phyloP scores from a whole-genome alignment of 2,329 filamentous ascomycete species.

The Achaetomium macrosporum region DNA sequence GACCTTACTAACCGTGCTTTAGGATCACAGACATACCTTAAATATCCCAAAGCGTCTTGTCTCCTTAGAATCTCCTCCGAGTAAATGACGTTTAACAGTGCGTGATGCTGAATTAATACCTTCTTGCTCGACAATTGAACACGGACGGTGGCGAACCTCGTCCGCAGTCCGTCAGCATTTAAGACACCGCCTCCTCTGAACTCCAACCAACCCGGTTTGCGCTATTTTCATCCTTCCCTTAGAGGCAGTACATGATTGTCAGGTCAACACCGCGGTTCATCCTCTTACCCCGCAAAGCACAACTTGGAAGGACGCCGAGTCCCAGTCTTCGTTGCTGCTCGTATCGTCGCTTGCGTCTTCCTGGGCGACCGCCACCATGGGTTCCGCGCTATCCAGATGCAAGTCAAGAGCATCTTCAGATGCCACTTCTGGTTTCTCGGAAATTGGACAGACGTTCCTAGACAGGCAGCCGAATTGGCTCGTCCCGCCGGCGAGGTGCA shows the following conservation, averaged over 20 bases:
- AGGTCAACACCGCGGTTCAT: background rate
- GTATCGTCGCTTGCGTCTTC: background rate
- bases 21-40: background rate
- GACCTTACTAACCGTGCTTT: background rate
- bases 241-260: background rate
- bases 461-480: slow-evolving; percentile 20
- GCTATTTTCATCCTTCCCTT: background rate
- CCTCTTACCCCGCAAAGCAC: background rate
- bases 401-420: background rate
- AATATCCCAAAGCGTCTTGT: too few relatives aligned
- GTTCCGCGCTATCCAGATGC: slow-evolving; percentile 15
- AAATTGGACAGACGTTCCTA: slow-evolving; percentile 13
- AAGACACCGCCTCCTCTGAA: too few relatives aligned
- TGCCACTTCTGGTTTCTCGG: background rate
- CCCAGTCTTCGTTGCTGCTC: background rate
- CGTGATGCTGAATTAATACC: too few relatives aligned
- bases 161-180: too few relatives aligned
- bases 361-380: slow-evolving; percentile 5
- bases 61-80: background rate
- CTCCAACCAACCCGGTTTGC: slow-evolving; percentile 7
- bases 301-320: background rate
- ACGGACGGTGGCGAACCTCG: too few relatives aligned
- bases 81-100: background rate
- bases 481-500: slow-evolving; percentile 10
- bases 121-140: too few relatives aligned